Evolutionary conservation across 2,329 filamentous ascomycete genomes (phyloP).

Genomic region (Sporothrix dimorphospora): DNA sequence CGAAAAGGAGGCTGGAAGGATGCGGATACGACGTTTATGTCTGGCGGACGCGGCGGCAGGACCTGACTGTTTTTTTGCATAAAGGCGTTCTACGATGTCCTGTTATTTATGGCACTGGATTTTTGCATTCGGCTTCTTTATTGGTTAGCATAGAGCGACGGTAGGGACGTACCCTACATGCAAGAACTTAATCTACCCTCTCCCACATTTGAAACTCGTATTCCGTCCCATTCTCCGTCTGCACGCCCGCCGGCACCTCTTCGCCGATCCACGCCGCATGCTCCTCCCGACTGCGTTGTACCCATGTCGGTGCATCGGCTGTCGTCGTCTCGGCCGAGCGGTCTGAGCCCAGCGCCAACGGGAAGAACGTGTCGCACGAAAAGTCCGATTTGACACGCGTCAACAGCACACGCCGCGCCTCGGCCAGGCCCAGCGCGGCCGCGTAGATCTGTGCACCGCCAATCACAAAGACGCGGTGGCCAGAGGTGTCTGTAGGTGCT

Average conservation of each 20-base stretch:
- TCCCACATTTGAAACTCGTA: slow-evolving; percentile 80
- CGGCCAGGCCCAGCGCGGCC: slow-evolving; percentile 63
- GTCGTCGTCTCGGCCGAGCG: slow-evolving; percentile 32
- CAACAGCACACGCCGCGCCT: slow-evolving; percentile 67
- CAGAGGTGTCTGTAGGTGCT: slow-evolving; percentile 38
- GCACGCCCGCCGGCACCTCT: slow-evolving; percentile 56
- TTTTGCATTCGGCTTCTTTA: neutral
- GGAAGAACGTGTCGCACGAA: slow-evolving; percentile 77
- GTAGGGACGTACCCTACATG: neutral
- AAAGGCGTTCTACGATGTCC: neutral
- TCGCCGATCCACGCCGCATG: slow-evolving; percentile 69
- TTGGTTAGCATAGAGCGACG: slow-evolving; percentile 11
- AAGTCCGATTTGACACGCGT: slow-evolving; percentile 71
- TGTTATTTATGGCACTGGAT: neutral
- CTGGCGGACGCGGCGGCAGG: neutral
- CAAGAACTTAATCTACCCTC: slow-evolving; percentile 43
- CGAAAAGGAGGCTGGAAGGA: neutral
- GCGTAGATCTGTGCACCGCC: slow-evolving; percentile 86
- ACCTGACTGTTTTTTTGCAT: neutral
- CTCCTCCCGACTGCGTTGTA: slow-evolving; percentile 52
- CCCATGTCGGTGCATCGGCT: slow-evolving; percentile 53
- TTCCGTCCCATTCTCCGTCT: slow-evolving; percentile 64
- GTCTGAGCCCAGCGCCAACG: slow-evolving; percentile 55
- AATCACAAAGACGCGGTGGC: slow-evolving; percentile 76
- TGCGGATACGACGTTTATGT: neutral